Evolutionary conservation across 208 protist species (phyloP).

Genomic region (Endotrypanum monterogeii): DNA sequence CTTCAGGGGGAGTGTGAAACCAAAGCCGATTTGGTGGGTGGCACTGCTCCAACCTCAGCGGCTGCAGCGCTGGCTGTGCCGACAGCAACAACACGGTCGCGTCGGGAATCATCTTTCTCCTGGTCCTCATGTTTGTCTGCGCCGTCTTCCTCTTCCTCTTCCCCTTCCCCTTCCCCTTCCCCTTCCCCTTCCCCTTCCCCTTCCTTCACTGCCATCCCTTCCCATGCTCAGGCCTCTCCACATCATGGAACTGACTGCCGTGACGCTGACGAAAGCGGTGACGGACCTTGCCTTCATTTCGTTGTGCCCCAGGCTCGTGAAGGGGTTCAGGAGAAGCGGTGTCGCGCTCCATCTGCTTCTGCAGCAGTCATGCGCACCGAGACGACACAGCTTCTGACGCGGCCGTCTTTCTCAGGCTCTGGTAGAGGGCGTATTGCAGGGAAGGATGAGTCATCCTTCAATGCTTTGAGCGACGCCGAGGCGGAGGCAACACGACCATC

Average conservation of each 20-base stretch:
- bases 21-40: not conserved
- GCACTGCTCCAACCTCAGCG: not conserved
- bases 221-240: not conserved
- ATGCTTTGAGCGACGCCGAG: not conserved
- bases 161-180: not conserved
- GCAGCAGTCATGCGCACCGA: not conserved
- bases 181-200: not conserved
- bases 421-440: not conserved
- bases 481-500: not conserved
- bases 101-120: conserved; percentile 13
- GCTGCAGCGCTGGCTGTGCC: not conserved
- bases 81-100: not conserved
- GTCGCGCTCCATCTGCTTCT: not conserved
- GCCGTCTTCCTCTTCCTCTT: conserved; percentile 6
- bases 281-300: not conserved
- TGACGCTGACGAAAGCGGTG: not conserved
- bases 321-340: not conserved
- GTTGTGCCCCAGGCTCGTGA: not conserved
- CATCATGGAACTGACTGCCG: not conserved
- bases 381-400: not conserved
- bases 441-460: too few species aligned
- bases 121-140: conserved; percentile 27
- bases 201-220: not conserved
- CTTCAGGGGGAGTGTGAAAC: not conserved
- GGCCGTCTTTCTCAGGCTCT: not conserved